phyloP scores from a whole-genome alignment of 2,329 filamentous ascomycete genomes.

The Apiospora koreana region DNA sequence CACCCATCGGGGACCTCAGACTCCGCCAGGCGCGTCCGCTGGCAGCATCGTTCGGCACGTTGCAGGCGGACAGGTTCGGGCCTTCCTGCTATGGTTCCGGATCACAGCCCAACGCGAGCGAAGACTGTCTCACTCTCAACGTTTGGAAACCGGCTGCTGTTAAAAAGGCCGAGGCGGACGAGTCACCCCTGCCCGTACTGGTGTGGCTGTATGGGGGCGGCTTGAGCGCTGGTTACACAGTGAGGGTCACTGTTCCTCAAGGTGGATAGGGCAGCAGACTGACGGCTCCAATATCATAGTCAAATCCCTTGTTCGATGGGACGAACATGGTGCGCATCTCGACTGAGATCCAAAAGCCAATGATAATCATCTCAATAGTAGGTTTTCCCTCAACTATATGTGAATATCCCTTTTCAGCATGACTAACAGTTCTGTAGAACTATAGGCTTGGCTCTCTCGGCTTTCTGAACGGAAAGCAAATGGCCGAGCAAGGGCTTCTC shows the following conservation, averaged over 20 bases:
- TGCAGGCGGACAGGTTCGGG: neutral
- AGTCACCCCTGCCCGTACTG: conserved; percentile 35
- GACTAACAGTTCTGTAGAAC: conserved; percentile 39
- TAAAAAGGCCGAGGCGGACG: neutral
- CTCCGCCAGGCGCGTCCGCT: neutral
- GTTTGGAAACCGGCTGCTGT: conserved; percentile 33
- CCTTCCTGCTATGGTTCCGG: neutral
- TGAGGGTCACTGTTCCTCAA: too few relatives aligned
- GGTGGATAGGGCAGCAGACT: too few relatives aligned
- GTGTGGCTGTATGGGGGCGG: conserved; percentile 30
- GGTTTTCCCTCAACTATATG: too few relatives aligned
- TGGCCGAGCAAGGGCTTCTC: conserved; percentile 34
- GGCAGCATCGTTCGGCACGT: neutral
- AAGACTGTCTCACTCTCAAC: conserved; percentile 38
- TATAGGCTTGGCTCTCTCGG: conserved; percentile 39
- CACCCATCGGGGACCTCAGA: neutral
- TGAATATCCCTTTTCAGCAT: conserved; percentile 24
- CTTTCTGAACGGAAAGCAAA: conserved; percentile 29
- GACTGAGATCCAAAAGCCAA: neutral
- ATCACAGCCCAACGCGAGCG: neutral
- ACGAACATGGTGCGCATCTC: neutral
- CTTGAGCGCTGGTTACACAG: conserved; percentile 17
- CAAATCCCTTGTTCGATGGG: neutral
- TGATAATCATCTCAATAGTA: neutral
- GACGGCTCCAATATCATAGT: neutral